Conservation (phyloP, 768 basidiomycete species). For the Cystofilobasidium macerans region DNA sequence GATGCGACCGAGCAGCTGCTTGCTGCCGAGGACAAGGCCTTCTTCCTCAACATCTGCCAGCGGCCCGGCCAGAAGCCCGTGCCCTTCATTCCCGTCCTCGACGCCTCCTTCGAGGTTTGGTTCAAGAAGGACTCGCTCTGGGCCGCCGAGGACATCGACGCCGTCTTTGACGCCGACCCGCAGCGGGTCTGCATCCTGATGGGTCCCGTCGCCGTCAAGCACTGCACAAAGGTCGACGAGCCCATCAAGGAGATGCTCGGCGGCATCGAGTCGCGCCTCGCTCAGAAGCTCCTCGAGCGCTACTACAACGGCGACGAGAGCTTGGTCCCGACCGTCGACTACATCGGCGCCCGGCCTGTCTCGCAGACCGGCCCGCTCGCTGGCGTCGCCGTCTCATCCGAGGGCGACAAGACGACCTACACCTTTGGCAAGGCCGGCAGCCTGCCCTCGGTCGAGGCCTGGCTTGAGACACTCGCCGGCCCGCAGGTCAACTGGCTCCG, state of each 20-base stretch:
- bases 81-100: slow-evolving; percentile 93
- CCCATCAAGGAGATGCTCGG: slow-evolving; percentile 87
- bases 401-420: slow-evolving; percentile 42
- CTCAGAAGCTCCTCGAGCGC: slow-evolving; percentile 63
- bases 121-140: slow-evolving; percentile 99
- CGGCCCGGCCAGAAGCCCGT: slow-evolving; percentile 95
- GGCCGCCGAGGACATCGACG: slow-evolving; percentile 96
- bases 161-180: slow-evolving; percentile 96
- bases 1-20: slow-evolving; percentile 73
- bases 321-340: slow-evolving; percentile 70
- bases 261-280: slow-evolving; percentile 67
- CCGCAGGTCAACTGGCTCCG: slow-evolving; percentile 71
- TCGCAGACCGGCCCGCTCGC: slow-evolving; percentile 38
- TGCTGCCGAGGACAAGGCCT: slow-evolving; percentile 84
- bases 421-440: slow-evolving; percentile 38
- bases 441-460: slow-evolving; percentile 55
- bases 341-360: slow-evolving; percentile 53
- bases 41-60: slow-evolving; percentile 91
- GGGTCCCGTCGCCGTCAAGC: slow-evolving; percentile 87
- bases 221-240: slow-evolving; percentile 77
- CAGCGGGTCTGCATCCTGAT: slow-evolving; percentile 96
- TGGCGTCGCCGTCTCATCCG: slow-evolving; percentile 43
- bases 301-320: slow-evolving; percentile 65
- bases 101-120: slow-evolving; percentile 91
- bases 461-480: slow-evolving; percentile 79